These are phyloP conservation scores for Arachnomyces sp. DNA, from an alignment of 2,329 filamentous ascomycete species.

Conservation along the genomic window DNA sequence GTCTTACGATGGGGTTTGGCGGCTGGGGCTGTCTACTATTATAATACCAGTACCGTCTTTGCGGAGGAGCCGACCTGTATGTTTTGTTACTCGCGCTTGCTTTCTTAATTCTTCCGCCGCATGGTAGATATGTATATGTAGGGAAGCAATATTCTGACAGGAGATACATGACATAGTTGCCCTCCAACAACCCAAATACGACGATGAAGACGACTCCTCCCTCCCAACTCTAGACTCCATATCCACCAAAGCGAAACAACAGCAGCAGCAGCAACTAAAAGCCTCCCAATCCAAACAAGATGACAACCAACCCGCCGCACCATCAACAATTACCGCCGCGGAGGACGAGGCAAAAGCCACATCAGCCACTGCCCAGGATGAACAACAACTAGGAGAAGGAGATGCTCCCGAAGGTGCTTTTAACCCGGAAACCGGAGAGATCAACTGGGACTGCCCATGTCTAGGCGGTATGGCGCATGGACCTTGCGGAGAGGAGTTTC, in stretches of 20 bases:
- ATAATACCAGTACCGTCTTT: constrained; percentile 83
- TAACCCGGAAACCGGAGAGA: constrained; percentile 97
- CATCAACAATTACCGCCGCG: constrained; percentile 12
- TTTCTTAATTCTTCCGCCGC: too few relatives aligned
- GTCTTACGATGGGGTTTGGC: constrained; percentile 68
- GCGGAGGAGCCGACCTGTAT: constrained; percentile 72
- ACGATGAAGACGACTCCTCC: constrained; percentile 39
- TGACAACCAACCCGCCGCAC: constrained; percentile 10
- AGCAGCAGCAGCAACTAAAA: constrained; percentile 9
- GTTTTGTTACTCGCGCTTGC: constrained; percentile 25
- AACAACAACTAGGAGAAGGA: constrained; percentile 65
- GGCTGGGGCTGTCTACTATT: constrained; percentile 76
- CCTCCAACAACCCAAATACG: constrained; percentile 21
- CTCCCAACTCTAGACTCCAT: constrained; percentile 61
- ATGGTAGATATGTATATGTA: too few relatives aligned
- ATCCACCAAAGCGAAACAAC: constrained; percentile 45
- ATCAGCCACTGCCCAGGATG: constrained; percentile 4
- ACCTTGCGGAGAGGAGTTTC: constrained; percentile 93
- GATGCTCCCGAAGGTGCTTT: constrained; percentile 85
- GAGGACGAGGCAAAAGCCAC: constrained; percentile 10
- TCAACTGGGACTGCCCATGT: constrained; percentile 99
- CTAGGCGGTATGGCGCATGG: constrained; percentile 95
- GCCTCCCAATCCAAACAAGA: constrained; percentile 2
- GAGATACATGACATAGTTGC: constrained; percentile 22
- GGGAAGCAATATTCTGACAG: too few relatives aligned